Evolutionary conservation across 805 yeast species (phyloP).

Genomic region (Starmera dryadoides): DNA sequence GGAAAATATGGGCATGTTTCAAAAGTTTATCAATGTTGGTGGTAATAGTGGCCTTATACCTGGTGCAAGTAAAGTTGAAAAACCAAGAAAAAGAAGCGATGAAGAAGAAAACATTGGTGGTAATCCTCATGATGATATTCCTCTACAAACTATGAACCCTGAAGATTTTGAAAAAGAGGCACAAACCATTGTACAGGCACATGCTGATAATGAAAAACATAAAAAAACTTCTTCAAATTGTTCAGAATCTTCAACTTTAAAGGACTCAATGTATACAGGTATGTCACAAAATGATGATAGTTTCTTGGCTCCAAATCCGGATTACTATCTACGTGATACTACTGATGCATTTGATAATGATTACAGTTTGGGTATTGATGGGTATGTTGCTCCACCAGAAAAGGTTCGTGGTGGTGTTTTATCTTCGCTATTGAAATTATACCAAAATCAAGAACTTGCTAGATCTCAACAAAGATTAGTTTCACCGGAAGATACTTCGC

Average conservation of each 20-base stretch:
- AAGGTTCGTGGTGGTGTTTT: conserved; percentile 81
- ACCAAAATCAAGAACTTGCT: conserved; percentile 37
- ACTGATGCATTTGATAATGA: conserved; percentile 20
- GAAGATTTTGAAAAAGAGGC: conserved; percentile 45
- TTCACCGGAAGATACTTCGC: conserved; percentile 3
- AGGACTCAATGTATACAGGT: conserved; percentile 16
- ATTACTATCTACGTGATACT: conserved; percentile 26
- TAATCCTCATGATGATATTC: conserved; percentile 29
- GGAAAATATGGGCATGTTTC: conserved; percentile 17
- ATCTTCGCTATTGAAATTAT: conserved; percentile 67
- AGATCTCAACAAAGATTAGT: conserved; percentile 14
- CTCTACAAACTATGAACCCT: conserved; percentile 35
- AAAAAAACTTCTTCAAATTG: conserved; percentile 3
- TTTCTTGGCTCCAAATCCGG: conserved; percentile 35
- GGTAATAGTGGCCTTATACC: conserved; percentile 30
- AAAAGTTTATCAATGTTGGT: conserved; percentile 23
- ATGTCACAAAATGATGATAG: conserved; percentile 12
- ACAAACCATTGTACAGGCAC: conserved; percentile 42
- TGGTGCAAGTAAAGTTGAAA: conserved; percentile 20
- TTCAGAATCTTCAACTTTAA: conserved; percentile 12
- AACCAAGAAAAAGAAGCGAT: conserved; percentile 3
- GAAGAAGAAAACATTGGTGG: conserved; percentile 30
- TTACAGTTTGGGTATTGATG: conserved; percentile 25
- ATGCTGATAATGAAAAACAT: conserved; percentile 21
- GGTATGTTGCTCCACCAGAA: conserved; percentile 50